Evolutionary conservation across 768 basidiomycete genomes (phyloP), one percentile per base, ranked within the genome.

Genomic region (Termitomyces sp.): DNA sequence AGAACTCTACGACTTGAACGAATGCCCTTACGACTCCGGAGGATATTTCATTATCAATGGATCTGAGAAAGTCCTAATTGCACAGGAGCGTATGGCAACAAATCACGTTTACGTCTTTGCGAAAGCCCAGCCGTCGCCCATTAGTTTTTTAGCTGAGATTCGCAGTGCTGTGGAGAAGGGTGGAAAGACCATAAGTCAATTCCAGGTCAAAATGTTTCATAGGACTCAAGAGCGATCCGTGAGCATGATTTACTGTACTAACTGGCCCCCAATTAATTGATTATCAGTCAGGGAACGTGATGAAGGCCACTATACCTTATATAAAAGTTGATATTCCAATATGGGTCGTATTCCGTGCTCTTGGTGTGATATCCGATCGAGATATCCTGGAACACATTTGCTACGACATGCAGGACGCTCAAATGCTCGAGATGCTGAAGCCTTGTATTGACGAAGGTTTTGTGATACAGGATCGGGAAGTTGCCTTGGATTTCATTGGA

Each of bases 21-120:
- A 99, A 74, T 99, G 97, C 68, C 96, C 96, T 5, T 96, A 95
- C 67, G 97, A 99, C 72, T 94, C 94, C 39, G 97, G 97, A 70
- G 97, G 97, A 48, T 99, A 99, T 70, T 99, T 99, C 71, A 93
- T 99, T 68, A 98, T 99, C 76, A 98, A 98, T 64, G 97, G 97
- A 12, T 98, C 97, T 2, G 97, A 99, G 70, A 99, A 99, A 72
- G 97, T 99, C n/a, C 79, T 99, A 59, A 99, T 99, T 70, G 97
- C 97, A 1, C 97, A 99, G 71, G 97, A 99, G 70, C 86, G 97
- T 52, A 98, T 98, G 95, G 96, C 97, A 10, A 95, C 94, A 23
- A 99, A 99, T 74, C 95, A 97, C 67, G 97, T 99, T 62, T 99
- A 98, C 72, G 94, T 98, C 52, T 99, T 99, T 66, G 94, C 95